Base-by-base conservation (phyloP, 768 basidiomycete genomes). In the Lactarius pseudohatsudake region DNA sequence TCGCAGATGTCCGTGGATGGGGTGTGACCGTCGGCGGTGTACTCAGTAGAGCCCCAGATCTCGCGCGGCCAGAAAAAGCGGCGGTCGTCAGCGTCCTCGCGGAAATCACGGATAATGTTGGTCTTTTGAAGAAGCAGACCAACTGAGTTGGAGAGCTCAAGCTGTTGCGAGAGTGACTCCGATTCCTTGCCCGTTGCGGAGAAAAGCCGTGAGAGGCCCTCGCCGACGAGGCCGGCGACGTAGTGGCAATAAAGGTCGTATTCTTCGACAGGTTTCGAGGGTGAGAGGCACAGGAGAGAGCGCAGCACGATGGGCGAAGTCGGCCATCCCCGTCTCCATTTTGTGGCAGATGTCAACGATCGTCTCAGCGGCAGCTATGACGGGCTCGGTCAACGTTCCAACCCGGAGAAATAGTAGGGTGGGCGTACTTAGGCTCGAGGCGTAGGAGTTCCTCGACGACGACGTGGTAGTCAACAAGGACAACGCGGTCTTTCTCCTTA, bases 231-330 rank as follows among this genome's bases (percentile, higher is more conserved):
- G 3, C 96, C 96, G 0, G 96, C 96, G 71, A 98, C 96, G 74
- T 95, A 98, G 77, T 99, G 96, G 75, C 96, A 99, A 78, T 99
- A 99, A 16, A 99, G 84, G 76, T 98, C 94, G 79, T 95, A 99
- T 71, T 97, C 94, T 43, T 86, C 81, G 61, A 94, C 78, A 7
- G 89, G 89, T 86, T 55, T 86, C 84, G 62, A 97, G 82, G 72
- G 89, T 89, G 69, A 87, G 82, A 54, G 84, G 79, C 59, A 87
- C 87, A 0, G 86, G 86, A 6, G 88, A 81, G 6, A 89, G 88
- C 9, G 64, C 67, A 6, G 92, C 88, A 70, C 88, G 87, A 77
- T 92, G 92, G 1, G 93, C 88, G 73, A 90, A 98, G 76, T 96
- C 93, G 28, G 97, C 94, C 96, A 99, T 99, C 22, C 96, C 96